Evolutionary conservation across 306 rosid genomes (phyloP).

Genomic region (Trifolium pratense): DNA sequence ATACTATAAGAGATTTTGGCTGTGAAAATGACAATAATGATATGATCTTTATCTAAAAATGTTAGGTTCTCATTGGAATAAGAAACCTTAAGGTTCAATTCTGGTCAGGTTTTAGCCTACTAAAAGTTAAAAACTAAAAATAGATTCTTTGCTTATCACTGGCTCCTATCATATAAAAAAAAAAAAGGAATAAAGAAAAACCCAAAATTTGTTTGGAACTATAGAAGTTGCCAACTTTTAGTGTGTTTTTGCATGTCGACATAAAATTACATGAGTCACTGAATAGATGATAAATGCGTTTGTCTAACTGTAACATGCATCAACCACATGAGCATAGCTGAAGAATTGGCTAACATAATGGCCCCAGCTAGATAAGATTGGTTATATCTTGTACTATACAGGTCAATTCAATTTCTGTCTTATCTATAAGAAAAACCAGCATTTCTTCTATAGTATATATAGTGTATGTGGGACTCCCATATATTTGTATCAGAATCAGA

Average conservation of each 20-base stretch:
- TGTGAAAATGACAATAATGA: slow-evolving; percentile 21
- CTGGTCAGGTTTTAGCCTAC: slow-evolving; percentile 16
- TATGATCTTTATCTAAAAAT: slow-evolving; percentile 17
- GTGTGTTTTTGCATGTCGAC: slow-evolving; percentile 5
- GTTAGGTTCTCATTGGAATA: slow-evolving; percentile 14
- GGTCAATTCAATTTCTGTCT: slow-evolving; percentile 7
- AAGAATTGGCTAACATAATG: slow-evolving; percentile 26
- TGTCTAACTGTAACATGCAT: slow-evolving; percentile 13
- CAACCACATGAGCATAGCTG: slow-evolving; percentile 14
- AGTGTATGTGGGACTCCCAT: neutral
- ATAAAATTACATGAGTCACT: slow-evolving; percentile 11
- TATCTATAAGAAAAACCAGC: slow-evolving; percentile 2
- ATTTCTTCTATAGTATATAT: neutral
- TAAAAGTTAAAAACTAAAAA: slow-evolving; percentile 3
- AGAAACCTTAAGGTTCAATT: slow-evolving; percentile 18
- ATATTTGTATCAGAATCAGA: neutral
- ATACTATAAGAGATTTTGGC: slow-evolving; percentile 1
- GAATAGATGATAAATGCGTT: slow-evolving; percentile 2
- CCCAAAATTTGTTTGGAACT: neutral
- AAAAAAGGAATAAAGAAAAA: neutral
- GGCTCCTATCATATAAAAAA: neutral
- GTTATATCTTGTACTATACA: neutral
- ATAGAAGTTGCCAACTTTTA: neutral
- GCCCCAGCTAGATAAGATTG: slow-evolving; percentile 22
- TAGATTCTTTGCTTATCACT: slow-evolving; percentile 17